Base-by-base conservation (phyloP, 129 eudicot genomes). In the Ambrosia trifida region DNA sequence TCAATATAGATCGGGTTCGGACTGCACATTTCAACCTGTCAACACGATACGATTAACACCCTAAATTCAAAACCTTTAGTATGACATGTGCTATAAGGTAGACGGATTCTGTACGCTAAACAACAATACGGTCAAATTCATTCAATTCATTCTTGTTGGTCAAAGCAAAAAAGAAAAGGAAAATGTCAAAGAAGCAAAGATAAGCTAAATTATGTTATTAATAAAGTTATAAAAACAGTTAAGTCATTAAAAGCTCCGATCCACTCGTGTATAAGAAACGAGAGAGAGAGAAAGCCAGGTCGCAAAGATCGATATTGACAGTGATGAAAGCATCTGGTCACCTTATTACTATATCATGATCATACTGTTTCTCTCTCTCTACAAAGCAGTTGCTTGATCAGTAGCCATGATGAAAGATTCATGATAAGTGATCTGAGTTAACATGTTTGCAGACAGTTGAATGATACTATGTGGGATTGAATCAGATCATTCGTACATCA, bases 401-500 rank as follows among this genome's bases (percentile, higher is more conserved):
- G 60, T 61, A 41, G 40, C 72, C 59, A 62, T 78, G 76, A 78
- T 78, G 67, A 78, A 72, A 60, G 76, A 77, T 76, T 61, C 70
- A 69, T 69, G 71, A 77, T 74, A 35, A 19, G 44, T 38, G 32
- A 64, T 18, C 30, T 18, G 56, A 28, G 20, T 76, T 54, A 43
- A 70, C 53, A 77, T 70, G 72, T 6, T 70, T 77, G 65, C 76
- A 77, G 76, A 61, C 8, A 30, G 50, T 66, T 66, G 66, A 75
- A 68, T 50, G 24, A 77, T 63, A 70, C 77, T 76, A 76, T 59
- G 80, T 68, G 60, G 41, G 74, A 76, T 74, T 76, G 69, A 68
- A 76, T 76, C 81, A 53, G 60, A 77, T 82, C 76, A 86, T 73
- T 79, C 78, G 82, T 79, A 79, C 89, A 81, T 70, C 72, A 54